Evolutionary conservation across 441 rosid genomes (phyloP), one percentile per base, ranked within the genome.

Genomic region (Corymbia citriodora): DNA sequence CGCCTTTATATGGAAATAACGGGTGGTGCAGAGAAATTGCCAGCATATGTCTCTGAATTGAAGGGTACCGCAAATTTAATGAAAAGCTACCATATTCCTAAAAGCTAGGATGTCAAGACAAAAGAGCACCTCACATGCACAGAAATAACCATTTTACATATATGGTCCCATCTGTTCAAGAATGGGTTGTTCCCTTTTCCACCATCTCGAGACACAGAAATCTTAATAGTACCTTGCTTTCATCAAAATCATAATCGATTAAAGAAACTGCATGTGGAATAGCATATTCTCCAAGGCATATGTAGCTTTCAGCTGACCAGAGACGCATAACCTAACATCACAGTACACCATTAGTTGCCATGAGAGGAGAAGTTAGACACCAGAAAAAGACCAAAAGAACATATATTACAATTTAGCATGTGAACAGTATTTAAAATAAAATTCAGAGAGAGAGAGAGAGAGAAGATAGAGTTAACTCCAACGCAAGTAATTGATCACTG

Each of bases 241-340:
- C 98, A 91, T 97, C 99, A 89, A 97, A 97, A 94, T 95, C 99
- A 87, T 96, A 97, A 93, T 97, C 99, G 89, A 96, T 90, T 92
- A 97, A 92, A 70, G 97, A 92, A 63, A 74, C 89, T 87, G 93
- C 91, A 93, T 93, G 92, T 59, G 98, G 96, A 72, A 96, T 81
- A 29, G 97, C 87, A 93, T 97, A 97, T 88, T 97, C 98, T 91
- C 94, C 97, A 89, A 94, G 87, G 83, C 98, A 95, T 91, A 93
- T 95, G 93, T 94, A 96, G 91, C 93, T 93, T 90, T 93, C 93
- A 63, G 94, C 72, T 48, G 99, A 97, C 99, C 99, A 97, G 40
- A 97, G 96, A 53, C 98, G 98, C 96, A 97, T 92, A 91, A 96
- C 97, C 99, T 97, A 92, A 89, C 89, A 93, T 88, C 90, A 87